These are phyloP conservation scores for Tetracladium marchalianum DNA, from an alignment of 495 filamentous ascomycete species.

Conservation along the genomic window DNA sequence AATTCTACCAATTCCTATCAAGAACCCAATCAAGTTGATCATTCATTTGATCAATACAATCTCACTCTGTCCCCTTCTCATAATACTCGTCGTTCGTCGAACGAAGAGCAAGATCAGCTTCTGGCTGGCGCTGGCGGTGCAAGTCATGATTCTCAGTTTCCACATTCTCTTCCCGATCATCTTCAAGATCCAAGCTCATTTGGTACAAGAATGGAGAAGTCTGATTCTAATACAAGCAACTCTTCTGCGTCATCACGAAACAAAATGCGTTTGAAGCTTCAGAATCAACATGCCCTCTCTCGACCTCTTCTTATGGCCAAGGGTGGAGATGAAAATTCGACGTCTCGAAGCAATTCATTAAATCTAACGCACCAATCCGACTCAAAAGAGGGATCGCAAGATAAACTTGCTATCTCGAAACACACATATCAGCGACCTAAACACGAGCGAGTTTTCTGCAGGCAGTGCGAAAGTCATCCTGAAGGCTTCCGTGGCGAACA, in stretches of 20 bases:
- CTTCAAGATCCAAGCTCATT: slow-evolving; percentile 12
- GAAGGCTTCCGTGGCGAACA: slow-evolving; percentile 91
- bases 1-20: slow-evolving; percentile 19
- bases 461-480: slow-evolving; percentile 62
- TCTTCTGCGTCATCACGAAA: slow-evolving; percentile 20
- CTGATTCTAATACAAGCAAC: slow-evolving; percentile 23
- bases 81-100: slow-evolving; percentile 16
- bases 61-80: slow-evolving; percentile 11
- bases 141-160: slow-evolving; percentile 24
- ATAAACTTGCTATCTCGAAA: slow-evolving; percentile 58
- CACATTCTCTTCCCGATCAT: slow-evolving; percentile 19
- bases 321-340: slow-evolving; percentile 20
- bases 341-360: slow-evolving; percentile 23
- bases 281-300: slow-evolving; percentile 12
- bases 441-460: slow-evolving; percentile 68
- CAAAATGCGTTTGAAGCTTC: slow-evolving; percentile 16
- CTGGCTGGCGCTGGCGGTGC: slow-evolving; percentile 24
- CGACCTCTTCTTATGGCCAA: slow-evolving; percentile 18
- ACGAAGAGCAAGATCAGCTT: slow-evolving; percentile 18
- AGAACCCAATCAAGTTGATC: slow-evolving; percentile 13
- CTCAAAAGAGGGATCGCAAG: slow-evolving; percentile 46
- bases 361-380: slow-evolving; percentile 44
- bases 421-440: slow-evolving; percentile 63
- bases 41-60: slow-evolving; percentile 18
- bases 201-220: slow-evolving; percentile 28